These are phyloP conservation scores for Zoysia japonica DNA, from an alignment of 176 grass and related monocot species.

Conservation along the genomic window DNA sequence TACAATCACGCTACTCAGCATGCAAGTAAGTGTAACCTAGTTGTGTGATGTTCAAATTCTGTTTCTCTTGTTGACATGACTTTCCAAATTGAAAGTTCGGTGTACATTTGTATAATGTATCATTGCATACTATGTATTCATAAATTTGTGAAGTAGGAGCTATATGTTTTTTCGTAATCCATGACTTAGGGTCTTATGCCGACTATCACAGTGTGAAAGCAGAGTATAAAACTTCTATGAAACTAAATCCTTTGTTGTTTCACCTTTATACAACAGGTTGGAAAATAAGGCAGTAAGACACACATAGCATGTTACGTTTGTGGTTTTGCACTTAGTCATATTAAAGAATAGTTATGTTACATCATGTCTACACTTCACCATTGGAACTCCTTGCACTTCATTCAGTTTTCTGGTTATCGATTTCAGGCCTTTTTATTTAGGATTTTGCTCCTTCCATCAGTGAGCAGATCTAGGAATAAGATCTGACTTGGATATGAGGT, in stretches of 20 bases:
- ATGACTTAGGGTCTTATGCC: neutral
- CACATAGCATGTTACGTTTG: neutral
- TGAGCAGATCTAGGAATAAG: slow-evolving; percentile 4
- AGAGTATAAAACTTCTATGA: slow-evolving; percentile 8
- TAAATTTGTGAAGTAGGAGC: slow-evolving; percentile 8
- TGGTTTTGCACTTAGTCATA: neutral
- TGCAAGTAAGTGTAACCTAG: slow-evolving; percentile 62
- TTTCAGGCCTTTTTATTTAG: neutral
- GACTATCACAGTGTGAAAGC: neutral
- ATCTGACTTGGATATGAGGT: neutral
- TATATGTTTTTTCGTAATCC: slow-evolving; percentile 19
- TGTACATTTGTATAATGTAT: neutral
- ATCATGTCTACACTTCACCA: neutral
- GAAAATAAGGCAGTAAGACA: neutral
- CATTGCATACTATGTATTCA: slow-evolving; percentile 1
- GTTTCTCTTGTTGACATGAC: slow-evolving; percentile 12
- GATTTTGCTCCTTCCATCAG: slow-evolving; percentile 21
- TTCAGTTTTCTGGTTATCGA: neutral
- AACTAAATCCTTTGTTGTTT: neutral
- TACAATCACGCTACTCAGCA: slow-evolving; percentile 69
- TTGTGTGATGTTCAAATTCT: slow-evolving; percentile 24
- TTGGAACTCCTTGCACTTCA: neutral
- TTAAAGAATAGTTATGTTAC: neutral
- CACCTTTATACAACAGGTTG: neutral
- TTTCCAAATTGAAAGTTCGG: neutral